Percentiles rank a stretch among this genome's conserved stretches.
Conservation (phyloP, 768 basidiomycete species). For the Agaricus sinodeliciosus region DNA sequence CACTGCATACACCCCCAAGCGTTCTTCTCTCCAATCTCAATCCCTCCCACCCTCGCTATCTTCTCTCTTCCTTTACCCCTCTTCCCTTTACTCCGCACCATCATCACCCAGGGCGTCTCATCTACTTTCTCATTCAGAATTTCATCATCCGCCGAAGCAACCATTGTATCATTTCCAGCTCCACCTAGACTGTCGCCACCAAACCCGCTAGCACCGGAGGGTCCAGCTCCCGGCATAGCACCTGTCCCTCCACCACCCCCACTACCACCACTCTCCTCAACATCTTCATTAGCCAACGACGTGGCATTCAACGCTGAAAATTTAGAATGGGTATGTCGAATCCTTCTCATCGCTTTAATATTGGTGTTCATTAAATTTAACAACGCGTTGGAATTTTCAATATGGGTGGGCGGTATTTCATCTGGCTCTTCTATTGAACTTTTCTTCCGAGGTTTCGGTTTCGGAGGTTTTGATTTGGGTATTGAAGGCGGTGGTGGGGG, state of each 20-base stretch:
- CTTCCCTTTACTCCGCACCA: conserved; percentile 17
- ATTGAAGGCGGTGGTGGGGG: neutral
- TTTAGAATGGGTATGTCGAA: conserved; percentile 67
- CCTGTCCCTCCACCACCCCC: conserved; percentile 17
- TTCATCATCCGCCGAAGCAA: conserved; percentile 25
- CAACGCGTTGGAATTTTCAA: conserved; percentile 39
- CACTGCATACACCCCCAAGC: conserved; percentile 62
- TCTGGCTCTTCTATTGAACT: neutral
- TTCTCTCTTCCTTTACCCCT: conserved; percentile 18
- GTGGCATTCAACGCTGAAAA: conserved; percentile 50
- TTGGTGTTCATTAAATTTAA: conserved; percentile 72
- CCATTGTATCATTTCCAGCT: conserved; percentile 9
- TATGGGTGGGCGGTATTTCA: conserved; percentile 7
- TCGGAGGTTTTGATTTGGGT: conserved; percentile 7
- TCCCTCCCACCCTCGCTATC: conserved; percentile 17
- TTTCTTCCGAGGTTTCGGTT: conserved; percentile 12
- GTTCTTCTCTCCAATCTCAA: conserved; percentile 55
- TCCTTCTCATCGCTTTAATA: conserved; percentile 65
- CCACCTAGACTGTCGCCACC: conserved; percentile 12
- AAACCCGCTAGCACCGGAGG: conserved; percentile 10
- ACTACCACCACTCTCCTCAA: conserved; percentile 30
- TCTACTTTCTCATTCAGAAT: conserved; percentile 44
- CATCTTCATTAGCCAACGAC: conserved; percentile 25
- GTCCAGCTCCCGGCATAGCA: neutral
- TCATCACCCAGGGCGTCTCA: conserved; percentile 50